Percentiles rank a stretch among this genome's conserved stretches.
These are phyloP conservation scores for Papiliotrema laurentii DNA, from an alignment of 1,284 basidiomycete species.

Conservation along the genomic window DNA sequence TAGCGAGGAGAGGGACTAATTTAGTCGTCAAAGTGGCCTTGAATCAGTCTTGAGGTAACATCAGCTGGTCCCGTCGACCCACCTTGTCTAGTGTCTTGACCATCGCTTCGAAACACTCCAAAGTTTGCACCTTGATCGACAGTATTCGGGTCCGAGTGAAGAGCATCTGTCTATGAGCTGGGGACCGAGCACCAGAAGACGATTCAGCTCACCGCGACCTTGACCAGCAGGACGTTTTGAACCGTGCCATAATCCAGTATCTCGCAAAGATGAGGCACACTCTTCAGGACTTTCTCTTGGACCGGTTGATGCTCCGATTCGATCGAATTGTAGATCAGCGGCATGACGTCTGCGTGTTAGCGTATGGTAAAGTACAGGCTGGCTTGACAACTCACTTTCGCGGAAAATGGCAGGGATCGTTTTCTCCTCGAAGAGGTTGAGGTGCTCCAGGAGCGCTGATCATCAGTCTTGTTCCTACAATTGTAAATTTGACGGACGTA, in stretches of 20 bases:
- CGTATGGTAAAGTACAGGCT: neutral
- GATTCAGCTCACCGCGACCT: conserved; percentile 62
- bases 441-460: conserved; percentile 72
- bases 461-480: conserved; percentile 2
- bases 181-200: neutral
- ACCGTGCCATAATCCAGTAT: conserved; percentile 90
- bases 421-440: conserved; percentile 82
- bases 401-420: conserved; percentile 81
- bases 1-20: conserved; percentile 85
- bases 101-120: conserved; percentile 85
- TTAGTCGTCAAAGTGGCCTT: conserved; percentile 84
- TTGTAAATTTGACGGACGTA: conserved; percentile 24
- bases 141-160: conserved; percentile 84
- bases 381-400: conserved; percentile 63
- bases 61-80: conserved; percentile 15
- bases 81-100: conserved; percentile 91
- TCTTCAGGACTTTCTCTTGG: conserved; percentile 83
- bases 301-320: conserved; percentile 86
- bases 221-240: conserved; percentile 76
- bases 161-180: conserved; percentile 57
- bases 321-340: conserved; percentile 89
- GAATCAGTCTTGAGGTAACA: conserved; percentile 2
- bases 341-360: conserved; percentile 68
- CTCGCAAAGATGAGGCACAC: conserved; percentile 83
- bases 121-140: conserved; percentile 81